phyloP scores from a whole-genome alignment of 2,329 filamentous ascomycete species.

The Hypoxylon sp. region DNA sequence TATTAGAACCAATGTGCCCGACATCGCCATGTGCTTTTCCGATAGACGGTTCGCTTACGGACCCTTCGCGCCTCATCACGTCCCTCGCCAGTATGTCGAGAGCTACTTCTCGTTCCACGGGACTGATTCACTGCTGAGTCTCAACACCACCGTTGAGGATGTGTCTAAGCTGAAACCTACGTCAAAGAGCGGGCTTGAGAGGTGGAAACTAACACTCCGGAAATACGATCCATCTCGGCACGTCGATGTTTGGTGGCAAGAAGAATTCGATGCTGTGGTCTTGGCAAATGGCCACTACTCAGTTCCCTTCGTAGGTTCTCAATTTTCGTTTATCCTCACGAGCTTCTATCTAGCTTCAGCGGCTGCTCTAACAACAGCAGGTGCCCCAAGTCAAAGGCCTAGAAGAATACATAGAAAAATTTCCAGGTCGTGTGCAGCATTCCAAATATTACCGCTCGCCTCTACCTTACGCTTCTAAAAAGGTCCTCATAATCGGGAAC shows the following conservation, averaged over 20 bases:
- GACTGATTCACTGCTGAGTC: constrained; percentile 61
- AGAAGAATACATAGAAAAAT: constrained; percentile 56
- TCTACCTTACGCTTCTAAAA: constrained; percentile 53
- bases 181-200: constrained; percentile 30
- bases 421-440: constrained; percentile 60
- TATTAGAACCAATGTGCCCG: constrained; percentile 68
- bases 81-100: constrained; percentile 70
- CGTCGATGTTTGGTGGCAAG: constrained; percentile 69
- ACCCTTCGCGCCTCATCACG: constrained; percentile 68
- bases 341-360: not conserved
- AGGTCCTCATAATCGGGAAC: constrained; percentile 60
- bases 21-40: constrained; percentile 70
- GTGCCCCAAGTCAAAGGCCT: constrained; percentile 64
- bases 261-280: constrained; percentile 63
- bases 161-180: constrained; percentile 55
- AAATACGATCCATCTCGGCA: constrained; percentile 60
- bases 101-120: constrained; percentile 68
- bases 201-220: constrained; percentile 65
- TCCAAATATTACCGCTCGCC: constrained; percentile 63
- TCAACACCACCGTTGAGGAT: constrained; percentile 68
- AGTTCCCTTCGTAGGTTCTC: constrained; percentile 60
- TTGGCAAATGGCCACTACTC: constrained; percentile 63
- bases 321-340: not conserved
- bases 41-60: constrained; percentile 68
- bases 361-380: constrained; percentile 48